These are phyloP conservation scores for Aquilaria sinensis DNA, from an alignment of 345 rosid species.

Conservation along the genomic window DNA sequence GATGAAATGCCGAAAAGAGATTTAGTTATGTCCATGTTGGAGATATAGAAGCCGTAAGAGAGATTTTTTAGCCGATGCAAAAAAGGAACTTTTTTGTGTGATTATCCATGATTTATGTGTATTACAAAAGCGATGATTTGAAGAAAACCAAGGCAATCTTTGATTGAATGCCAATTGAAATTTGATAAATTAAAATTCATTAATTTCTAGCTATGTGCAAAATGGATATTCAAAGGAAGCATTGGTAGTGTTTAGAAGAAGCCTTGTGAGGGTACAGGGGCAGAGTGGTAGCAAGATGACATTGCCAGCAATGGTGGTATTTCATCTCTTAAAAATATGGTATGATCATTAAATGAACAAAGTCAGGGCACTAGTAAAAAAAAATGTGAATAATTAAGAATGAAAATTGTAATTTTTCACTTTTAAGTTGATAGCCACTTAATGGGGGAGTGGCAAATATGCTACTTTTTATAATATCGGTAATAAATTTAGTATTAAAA, in stretches of 20 bases:
- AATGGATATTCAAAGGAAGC: constrained; percentile 54
- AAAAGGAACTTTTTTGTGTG: constrained; percentile 59
- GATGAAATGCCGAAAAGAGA: constrained; percentile 62
- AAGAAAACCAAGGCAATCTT: constrained; percentile 46
- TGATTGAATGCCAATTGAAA: constrained; percentile 34
- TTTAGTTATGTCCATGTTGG: constrained; percentile 42
- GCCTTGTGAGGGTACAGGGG: constrained; percentile 36
- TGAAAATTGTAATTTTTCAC: too few species aligned
- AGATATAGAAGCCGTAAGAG: constrained; percentile 49
- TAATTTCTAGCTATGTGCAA: constrained; percentile 62
- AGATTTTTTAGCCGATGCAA: constrained; percentile 54
- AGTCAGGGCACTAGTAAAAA: too few species aligned
- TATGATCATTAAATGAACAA: too few species aligned
- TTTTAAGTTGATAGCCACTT: too few species aligned
- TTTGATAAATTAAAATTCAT: constrained; percentile 66
- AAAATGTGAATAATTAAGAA: too few species aligned
- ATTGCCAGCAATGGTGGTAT: too few species aligned
- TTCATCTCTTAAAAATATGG: too few species aligned
- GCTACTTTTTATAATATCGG: too few species aligned
- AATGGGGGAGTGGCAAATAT: too few species aligned
- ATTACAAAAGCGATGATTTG: constrained; percentile 50
- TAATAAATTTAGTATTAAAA: too few species aligned
- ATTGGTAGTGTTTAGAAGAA: constrained; percentile 42
- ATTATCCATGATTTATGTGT: constrained; percentile 81
- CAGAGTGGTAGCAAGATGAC: too few species aligned